Percentiles rank a stretch among this genome's conserved stretches.
Conservation (phyloP, 306 rosid species). For the Crataegus laevigata region DNA sequence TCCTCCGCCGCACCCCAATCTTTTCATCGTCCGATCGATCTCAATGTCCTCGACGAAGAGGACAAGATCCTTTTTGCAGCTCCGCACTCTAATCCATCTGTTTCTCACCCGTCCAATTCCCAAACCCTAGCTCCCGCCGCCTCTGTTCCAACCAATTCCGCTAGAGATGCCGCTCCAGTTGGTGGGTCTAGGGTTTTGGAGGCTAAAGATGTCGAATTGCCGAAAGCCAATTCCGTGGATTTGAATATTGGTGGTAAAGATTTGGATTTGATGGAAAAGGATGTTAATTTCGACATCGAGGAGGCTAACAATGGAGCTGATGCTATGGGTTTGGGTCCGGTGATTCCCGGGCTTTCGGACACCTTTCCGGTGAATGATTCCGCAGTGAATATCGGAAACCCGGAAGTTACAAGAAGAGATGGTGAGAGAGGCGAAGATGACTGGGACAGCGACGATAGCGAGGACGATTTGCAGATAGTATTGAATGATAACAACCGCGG, state of each 20-base stretch:
- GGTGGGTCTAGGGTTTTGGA: slow-evolving; percentile 7
- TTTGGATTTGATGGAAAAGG: slow-evolving; percentile 49
- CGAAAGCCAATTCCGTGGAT: slow-evolving; percentile 15
- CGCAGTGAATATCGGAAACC: slow-evolving; percentile 4
- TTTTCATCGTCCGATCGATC: slow-evolving; percentile 50
- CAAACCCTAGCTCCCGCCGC: slow-evolving; percentile 32
- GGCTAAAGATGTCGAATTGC: slow-evolving; percentile 8
- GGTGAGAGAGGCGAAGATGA: slow-evolving; percentile 38
- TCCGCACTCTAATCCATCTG: slow-evolving; percentile 25
- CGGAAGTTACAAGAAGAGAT: slow-evolving; percentile 23
- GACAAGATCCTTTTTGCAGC: slow-evolving; percentile 34
- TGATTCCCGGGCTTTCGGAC: slow-evolving; percentile 70
- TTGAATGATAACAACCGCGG: slow-evolving; percentile 68
- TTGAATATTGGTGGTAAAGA: slow-evolving; percentile 9
- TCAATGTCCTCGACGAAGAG: slow-evolving; percentile 34
- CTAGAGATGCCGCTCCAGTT: not conserved
- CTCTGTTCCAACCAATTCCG: slow-evolving; percentile 11
- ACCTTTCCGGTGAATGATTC: slow-evolving; percentile 13
- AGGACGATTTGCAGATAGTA: slow-evolving; percentile 94
- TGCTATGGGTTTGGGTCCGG: slow-evolving; percentile 42
- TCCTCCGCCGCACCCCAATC: slow-evolving; percentile 25
- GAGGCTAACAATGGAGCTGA: slow-evolving; percentile 37
- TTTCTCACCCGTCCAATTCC: slow-evolving; percentile 10
- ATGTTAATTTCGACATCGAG: slow-evolving; percentile 85
- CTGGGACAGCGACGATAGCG: slow-evolving; percentile 94